Evolutionary conservation across 2,329 filamentous ascomycete species (phyloP).

Genomic region (Neonectria punicea): DNA sequence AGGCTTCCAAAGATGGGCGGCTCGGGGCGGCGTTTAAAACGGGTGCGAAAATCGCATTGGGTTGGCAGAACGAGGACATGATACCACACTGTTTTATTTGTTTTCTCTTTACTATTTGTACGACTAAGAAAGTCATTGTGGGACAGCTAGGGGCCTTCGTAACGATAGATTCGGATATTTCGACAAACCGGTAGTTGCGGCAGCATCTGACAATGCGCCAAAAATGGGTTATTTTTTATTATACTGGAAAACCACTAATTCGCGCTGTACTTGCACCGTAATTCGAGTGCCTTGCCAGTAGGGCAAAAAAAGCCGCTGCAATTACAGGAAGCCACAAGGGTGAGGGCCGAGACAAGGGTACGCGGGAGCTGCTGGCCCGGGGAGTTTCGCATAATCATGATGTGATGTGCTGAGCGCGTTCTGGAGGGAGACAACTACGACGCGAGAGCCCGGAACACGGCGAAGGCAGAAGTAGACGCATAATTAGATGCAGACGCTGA

Average conservation of each 20-base stretch:
- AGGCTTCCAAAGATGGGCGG: conserved; percentile 3
- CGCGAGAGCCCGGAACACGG: background rate
- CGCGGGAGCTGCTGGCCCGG: background rate
- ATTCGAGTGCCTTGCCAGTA: background rate
- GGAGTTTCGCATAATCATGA: conserved; percentile 4
- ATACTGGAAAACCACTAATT: background rate
- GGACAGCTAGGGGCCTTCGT: background rate
- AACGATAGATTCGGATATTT: conserved; percentile 7
- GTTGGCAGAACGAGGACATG: conserved; percentile 6
- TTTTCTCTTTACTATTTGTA: conserved; percentile 4
- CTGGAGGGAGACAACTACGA: background rate
- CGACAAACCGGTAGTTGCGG: background rate
- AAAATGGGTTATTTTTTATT: conserved; percentile 4
- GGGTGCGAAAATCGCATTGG: background rate
- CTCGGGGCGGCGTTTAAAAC: conserved; percentile 10
- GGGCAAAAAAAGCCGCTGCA: background rate
- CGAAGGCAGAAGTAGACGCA: background rate
- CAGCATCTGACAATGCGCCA: conserved; percentile 8
- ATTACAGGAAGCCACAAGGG: background rate
- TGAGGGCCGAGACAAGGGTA: background rate
- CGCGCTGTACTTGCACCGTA: background rate
- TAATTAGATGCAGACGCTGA: background rate
- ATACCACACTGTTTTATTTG: background rate
- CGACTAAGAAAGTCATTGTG: background rate
- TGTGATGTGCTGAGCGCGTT: background rate